Evolutionary conservation across 352 stramenopile species (phyloP).

Genomic region (Phytophthora quininea): DNA sequence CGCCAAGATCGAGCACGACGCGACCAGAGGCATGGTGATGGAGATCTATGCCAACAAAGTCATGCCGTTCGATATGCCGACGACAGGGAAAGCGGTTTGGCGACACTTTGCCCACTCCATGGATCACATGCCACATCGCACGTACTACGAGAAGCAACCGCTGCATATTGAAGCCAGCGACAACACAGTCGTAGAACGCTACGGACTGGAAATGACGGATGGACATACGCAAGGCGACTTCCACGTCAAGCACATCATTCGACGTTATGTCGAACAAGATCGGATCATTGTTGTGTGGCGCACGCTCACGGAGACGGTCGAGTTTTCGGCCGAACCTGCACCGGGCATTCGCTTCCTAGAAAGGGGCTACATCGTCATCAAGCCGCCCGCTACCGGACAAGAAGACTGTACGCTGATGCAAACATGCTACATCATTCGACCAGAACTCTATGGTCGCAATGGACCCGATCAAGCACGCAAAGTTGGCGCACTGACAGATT

Average conservation of each 20-base stretch:
- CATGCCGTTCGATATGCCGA: slow-evolving; percentile 42
- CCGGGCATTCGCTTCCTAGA: slow-evolving; percentile 45
- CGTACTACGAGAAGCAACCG: slow-evolving; percentile 46
- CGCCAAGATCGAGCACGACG: slow-evolving; percentile 41
- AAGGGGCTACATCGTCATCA: slow-evolving; percentile 51
- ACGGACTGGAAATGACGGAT: slow-evolving; percentile 37
- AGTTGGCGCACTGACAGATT: slow-evolving; percentile 51
- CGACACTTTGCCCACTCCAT: slow-evolving; percentile 45
- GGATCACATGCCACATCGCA: slow-evolving; percentile 40
- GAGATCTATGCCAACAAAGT: slow-evolving; percentile 49
- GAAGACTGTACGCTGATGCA: slow-evolving; percentile 42
- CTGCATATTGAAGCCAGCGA: slow-evolving; percentile 40
- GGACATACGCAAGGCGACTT: slow-evolving; percentile 44
- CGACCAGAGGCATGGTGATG: slow-evolving; percentile 39
- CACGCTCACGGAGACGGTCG: slow-evolving; percentile 42
- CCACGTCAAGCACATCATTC: slow-evolving; percentile 40
- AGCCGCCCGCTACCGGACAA: slow-evolving; percentile 28
- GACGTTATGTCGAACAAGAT: slow-evolving; percentile 37
- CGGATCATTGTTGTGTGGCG: slow-evolving; percentile 49
- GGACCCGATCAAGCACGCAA: slow-evolving; percentile 36
- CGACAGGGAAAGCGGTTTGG: slow-evolving; percentile 40
- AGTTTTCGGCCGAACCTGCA: slow-evolving; percentile 41
- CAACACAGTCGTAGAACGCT: slow-evolving; percentile 42
- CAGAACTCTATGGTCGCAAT: slow-evolving; percentile 39
- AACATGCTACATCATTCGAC: slow-evolving; percentile 48